Evolutionary conservation across 306 rosid genomes (phyloP).

Genomic region (Cucurbita argyrosperma): DNA sequence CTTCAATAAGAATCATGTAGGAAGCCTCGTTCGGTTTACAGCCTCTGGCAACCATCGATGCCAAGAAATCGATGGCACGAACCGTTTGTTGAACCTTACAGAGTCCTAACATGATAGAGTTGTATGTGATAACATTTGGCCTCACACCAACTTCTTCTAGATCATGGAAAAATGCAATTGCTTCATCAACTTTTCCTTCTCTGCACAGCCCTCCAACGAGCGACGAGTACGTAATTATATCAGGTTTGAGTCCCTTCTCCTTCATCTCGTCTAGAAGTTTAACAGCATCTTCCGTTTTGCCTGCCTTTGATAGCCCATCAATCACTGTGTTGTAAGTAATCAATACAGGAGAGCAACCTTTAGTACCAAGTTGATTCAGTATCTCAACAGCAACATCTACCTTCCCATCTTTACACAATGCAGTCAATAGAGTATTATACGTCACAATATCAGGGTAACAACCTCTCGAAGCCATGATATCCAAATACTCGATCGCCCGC

Average conservation of each 20-base stretch:
- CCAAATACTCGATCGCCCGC: constrained; percentile 66
- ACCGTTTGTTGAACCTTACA: constrained; percentile 59
- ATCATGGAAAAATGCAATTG: constrained; percentile 37
- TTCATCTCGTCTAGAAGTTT: constrained; percentile 69
- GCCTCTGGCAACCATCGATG: constrained; percentile 52
- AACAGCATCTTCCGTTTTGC: constrained; percentile 51
- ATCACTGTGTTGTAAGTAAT: constrained; percentile 81
- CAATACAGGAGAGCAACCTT: constrained; percentile 80
- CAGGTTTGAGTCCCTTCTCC: constrained; percentile 65
- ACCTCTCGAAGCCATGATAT: constrained; percentile 76
- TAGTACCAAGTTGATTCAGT: constrained; percentile 63
- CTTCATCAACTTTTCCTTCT: constrained; percentile 69
- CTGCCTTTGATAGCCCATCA: constrained; percentile 77
- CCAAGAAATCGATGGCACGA: constrained; percentile 74
- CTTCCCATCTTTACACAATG: constrained; percentile 87
- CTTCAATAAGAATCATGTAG: constrained; percentile 79
- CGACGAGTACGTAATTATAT: constrained; percentile 66
- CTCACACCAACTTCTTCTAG: constrained; percentile 43
- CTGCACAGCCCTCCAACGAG: constrained; percentile 69
- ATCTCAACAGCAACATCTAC: constrained; percentile 79
- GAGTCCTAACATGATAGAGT: constrained; percentile 75
- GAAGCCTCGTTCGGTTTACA: constrained; percentile 84
- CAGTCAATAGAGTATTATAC: constrained; percentile 79
- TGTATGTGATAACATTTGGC: constrained; percentile 49
- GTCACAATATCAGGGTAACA: constrained; percentile 94